A percentile compares a stretch with the other conserved stretches of the same genome.
phyloP scores from a whole-genome alignment of 768 basidiomycete genomes.

The Auricularia cornea region DNA sequence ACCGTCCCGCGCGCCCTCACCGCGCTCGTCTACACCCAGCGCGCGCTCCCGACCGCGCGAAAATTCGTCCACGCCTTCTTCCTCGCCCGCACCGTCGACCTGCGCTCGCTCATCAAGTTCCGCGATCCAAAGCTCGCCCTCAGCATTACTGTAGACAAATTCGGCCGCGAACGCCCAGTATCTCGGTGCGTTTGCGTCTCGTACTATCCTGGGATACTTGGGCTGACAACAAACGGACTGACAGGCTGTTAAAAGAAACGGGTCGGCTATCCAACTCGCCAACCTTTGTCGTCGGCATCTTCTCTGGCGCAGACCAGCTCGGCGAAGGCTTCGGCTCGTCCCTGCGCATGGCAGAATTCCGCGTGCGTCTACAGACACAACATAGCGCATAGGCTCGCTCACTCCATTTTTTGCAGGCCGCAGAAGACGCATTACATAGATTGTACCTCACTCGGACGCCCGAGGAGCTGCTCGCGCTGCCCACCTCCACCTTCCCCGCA shows the following conservation, averaged over 20 bases:
- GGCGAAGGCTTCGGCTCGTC: conserved; percentile 94
- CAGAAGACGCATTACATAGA: conserved; percentile 76
- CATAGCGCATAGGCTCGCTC: not conserved
- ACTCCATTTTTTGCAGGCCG: conserved; percentile 43
- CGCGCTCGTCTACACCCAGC: conserved; percentile 80
- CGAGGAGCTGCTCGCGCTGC: conserved; percentile 56
- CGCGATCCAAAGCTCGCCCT: conserved; percentile 74
- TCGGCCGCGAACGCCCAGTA: conserved; percentile 54
- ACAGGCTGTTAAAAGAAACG: conserved; percentile 82
- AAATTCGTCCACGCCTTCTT: conserved; percentile 86
- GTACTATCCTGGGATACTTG: too few species aligned
- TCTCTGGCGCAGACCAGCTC: conserved; percentile 71
- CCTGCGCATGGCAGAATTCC: conserved; percentile 88
- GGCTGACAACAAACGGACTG: not conserved
- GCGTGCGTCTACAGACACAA: conserved; percentile 43
- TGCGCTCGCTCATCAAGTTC: conserved; percentile 73
- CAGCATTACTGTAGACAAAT: conserved; percentile 61
- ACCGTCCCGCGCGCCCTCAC: conserved; percentile 81
- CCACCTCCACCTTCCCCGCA: conserved; percentile 63
- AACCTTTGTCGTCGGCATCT: conserved; percentile 93
- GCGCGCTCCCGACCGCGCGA: conserved; percentile 78
- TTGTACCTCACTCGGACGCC: conserved; percentile 77
- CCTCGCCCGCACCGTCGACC: conserved; percentile 75
- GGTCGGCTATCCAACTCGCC: conserved; percentile 88
- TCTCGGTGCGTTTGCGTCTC: conserved; percentile 46